Evolutionary conservation across 805 yeast genomes (phyloP).

Genomic region (Tetrapisispora pingtungensis): DNA sequence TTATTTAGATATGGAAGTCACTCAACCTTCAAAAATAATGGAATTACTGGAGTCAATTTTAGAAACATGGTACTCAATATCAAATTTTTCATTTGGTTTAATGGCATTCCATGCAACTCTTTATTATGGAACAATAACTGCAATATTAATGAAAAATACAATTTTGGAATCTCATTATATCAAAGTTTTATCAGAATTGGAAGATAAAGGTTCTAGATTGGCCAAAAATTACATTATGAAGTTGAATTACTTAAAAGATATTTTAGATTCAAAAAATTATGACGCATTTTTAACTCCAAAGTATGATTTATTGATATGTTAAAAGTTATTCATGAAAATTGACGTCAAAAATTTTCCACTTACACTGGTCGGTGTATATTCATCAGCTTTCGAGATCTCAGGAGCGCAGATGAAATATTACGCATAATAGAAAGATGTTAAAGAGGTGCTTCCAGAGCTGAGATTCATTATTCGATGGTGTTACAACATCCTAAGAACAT

Average conservation of each 20-base stretch:
- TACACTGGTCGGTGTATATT: background rate
- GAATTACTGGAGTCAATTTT: constrained; percentile 4
- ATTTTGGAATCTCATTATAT: constrained; percentile 4
- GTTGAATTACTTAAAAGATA: constrained; percentile 1
- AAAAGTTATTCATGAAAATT: background rate
- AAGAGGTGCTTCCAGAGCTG: too few relatives aligned
- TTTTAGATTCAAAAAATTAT: background rate
- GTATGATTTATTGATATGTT: background rate
- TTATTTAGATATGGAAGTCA: constrained; percentile 2
- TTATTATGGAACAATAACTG: constrained; percentile 3
- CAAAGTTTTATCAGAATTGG: background rate
- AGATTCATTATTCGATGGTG: too few relatives aligned
- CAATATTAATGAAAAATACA: constrained; percentile 2
- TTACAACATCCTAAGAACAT: too few relatives aligned
- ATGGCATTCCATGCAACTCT: constrained; percentile 6
- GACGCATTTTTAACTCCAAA: background rate
- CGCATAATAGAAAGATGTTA: too few relatives aligned
- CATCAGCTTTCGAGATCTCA: too few relatives aligned
- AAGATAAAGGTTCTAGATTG: constrained; percentile 3
- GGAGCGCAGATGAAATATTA: too few relatives aligned
- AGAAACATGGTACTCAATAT: constrained; percentile 6
- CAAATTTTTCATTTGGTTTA: constrained; percentile 1
- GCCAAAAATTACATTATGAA: constrained; percentile 5
- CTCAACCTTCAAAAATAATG: background rate
- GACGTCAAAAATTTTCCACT: background rate